Percentiles rank a stretch among this genome's conserved stretches.
Evolutionary conservation across 441 rosid genomes (phyloP).

Genomic region (Viola pubescens): DNA sequence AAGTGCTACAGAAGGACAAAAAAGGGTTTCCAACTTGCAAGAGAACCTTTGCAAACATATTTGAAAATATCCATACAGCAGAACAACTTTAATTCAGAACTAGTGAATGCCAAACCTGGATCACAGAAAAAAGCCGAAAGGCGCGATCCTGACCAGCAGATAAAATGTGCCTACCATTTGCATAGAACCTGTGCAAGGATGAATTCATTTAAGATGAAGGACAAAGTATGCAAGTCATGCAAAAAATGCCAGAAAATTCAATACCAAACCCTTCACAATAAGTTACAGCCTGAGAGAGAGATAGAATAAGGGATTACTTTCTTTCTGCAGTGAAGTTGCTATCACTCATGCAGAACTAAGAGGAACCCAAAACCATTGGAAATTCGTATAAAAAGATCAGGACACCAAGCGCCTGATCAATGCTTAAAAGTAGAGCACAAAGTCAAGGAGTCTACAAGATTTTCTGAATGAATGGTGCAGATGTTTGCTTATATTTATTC

Average conservation of each 20-base stretch:
- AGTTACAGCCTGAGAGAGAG: not conserved
- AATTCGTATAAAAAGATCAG: not conserved
- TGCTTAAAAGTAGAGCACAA: not conserved
- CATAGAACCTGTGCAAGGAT: slow-evolving; percentile 59
- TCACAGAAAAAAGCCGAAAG: slow-evolving; percentile 83
- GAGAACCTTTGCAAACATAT: slow-evolving; percentile 10
- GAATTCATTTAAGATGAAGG: not conserved
- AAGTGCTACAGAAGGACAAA: not conserved
- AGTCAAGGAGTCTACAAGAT: not conserved
- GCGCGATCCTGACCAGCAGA: slow-evolving; percentile 99
- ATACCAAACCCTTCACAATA: not conserved
- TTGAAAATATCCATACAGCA: slow-evolving; percentile 1
- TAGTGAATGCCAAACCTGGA: slow-evolving; percentile 47
- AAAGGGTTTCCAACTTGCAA: not conserved
- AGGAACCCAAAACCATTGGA: not conserved
- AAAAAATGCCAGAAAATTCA: not conserved
- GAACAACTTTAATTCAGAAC: not conserved
- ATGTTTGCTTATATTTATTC: no score
- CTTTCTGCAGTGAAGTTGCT: no score
- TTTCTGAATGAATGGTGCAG: no score
- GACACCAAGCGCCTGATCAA: not conserved
- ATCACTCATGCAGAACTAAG: no score
- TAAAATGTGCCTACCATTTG: slow-evolving; percentile 92
- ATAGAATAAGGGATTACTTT: not conserved
- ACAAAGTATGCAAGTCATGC: not conserved